Base-by-base conservation (phyloP, 345 rosid species). In the Melaleuca quinquenervia region DNA sequence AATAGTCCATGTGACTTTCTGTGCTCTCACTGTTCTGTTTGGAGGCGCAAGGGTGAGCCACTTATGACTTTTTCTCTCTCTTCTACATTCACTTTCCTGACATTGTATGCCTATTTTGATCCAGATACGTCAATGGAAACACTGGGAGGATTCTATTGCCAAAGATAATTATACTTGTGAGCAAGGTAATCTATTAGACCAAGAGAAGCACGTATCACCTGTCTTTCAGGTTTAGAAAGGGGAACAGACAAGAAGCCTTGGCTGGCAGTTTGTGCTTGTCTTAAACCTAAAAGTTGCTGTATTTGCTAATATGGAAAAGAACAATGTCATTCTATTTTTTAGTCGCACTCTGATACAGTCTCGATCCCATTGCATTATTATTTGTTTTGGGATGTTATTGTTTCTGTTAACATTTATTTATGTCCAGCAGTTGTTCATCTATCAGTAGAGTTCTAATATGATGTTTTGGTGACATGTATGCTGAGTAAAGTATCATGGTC, bases 51-150 rank as follows among this genome's bases (percentile, higher is more conserved):
- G 95, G 94, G 99, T 94, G 88, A 87, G 86, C 18, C 41, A 44
- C 26, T 70, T 11, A 8, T 10, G 20, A 44, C 62, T 84, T 50
- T n/a, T 50, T 6, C 20, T 15, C 32, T 36, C 24, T 36, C 44
- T 62, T 51, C 36, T 85, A 2, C 16, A 53, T 48, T 32, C 51
- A 32, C 32, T 58, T 32, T 48, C 49, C 49, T 50, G 82, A 54
- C 86, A 58, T 82, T 6, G 22, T 70, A 53, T 84, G 41, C 64
- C 27, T 58, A n/a, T 82, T 15, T 29, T 84, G 84, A 86, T 89
- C 85, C 70, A 96, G 99, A 95, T 95, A 52, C 93, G 91, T 32
- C 95, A 93, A 84, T 96, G 99, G 99, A 94, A 95, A 89, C 87
- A 53, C 86, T 95, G 98, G 99, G 99, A 96, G 89, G 92, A 91